Base-by-base conservation (phyloP, 2,329 filamentous ascomycete genomes). In the Diplodia corticola region DNA sequence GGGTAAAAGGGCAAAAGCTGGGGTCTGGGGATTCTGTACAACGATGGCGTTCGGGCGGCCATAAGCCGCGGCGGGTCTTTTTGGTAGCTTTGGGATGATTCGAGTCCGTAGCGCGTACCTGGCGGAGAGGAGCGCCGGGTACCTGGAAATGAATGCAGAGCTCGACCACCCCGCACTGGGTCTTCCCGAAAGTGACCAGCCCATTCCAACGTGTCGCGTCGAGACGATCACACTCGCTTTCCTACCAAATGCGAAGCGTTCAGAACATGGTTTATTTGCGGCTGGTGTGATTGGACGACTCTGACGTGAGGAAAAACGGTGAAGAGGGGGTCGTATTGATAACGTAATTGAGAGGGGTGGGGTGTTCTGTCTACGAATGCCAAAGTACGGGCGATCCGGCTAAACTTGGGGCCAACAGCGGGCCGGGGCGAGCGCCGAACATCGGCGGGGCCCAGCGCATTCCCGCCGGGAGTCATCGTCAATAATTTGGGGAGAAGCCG, bases 91-190 rank as follows among this genome's bases (percentile, higher is more conserved):
- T 46, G 24, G 37, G 57, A 49, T 46, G 22, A 28, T 20, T 55
- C 12, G n/a, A 30, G 24, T 37, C n/a, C 37, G 28, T 44, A 44
- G 57, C 57, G 57, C 57, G 57, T 49, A 48, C 55, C 55, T 60
- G 55, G 54, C 54, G 22, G 30, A 22, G 30, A 53, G 51, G 30
- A 35, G 54, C 40, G 40, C 57, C 57, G 44, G 57, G 57, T 49
- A 61, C 57, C 57, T 63, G 60, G 60, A 64, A 55, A 54, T 55
- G 63, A 64, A 55, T 35, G 51, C n/a, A n/a, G n/a, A n/a, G n/a
- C n/a, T n/a, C n/a, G n/a, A n/a, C n/a, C n/a, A n/a, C n/a, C n/a
- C n/a, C n/a, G n/a, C n/a, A n/a, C n/a, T n/a, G n/a, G n/a, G n/a
- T n/a, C n/a, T n/a, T n/a, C n/a, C n/a, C n/a, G n/a, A n/a, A n/a